These are phyloP conservation scores for Obelidium mucronatum DNA, from an alignment of 192 early-diverging fungal species.

Conservation along the genomic window DNA sequence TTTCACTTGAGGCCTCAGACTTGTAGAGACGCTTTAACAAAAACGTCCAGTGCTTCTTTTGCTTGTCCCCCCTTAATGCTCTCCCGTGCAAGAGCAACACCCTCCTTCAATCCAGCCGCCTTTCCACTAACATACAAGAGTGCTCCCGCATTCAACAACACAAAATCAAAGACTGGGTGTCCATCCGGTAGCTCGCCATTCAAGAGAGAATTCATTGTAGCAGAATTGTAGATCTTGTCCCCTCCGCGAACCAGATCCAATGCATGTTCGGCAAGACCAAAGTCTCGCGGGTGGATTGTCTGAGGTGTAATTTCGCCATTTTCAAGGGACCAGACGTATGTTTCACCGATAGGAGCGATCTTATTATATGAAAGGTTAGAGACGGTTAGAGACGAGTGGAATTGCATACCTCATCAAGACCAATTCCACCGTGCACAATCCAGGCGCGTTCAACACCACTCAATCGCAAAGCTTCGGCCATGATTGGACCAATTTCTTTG, in stretches of 20 bases:
- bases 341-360: constrained; percentile 86
- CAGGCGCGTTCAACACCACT: constrained; percentile 82
- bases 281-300: constrained; percentile 82
- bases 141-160: constrained; percentile 91
- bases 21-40: too few species aligned
- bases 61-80: constrained; percentile 79
- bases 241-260: constrained; percentile 76
- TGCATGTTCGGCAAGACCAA: constrained; percentile 82
- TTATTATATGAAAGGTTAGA: constrained; percentile 35
- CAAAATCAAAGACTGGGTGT: constrained; percentile 83
- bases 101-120: constrained; percentile 74
- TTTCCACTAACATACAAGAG: constrained; percentile 82
- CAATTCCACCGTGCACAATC: constrained; percentile 90
- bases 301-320: constrained; percentile 67
- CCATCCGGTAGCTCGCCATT: constrained; percentile 61
- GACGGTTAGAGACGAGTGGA: neutral
- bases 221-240: constrained; percentile 75
- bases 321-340: constrained; percentile 87
- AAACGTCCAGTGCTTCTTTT: constrained; percentile 66
- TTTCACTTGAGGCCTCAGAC: too few species aligned
- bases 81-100: constrained; percentile 76
- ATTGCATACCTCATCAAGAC: constrained; percentile 82
- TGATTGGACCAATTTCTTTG: constrained; percentile 73
- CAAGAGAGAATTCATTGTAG: constrained; percentile 74
- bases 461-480: constrained; percentile 83